A percentile compares a stretch with the other conserved stretches of the same genome.
Evolutionary conservation across 192 early-diverging fungal genomes (phyloP).

Genomic region (Entomortierella parvispora): DNA sequence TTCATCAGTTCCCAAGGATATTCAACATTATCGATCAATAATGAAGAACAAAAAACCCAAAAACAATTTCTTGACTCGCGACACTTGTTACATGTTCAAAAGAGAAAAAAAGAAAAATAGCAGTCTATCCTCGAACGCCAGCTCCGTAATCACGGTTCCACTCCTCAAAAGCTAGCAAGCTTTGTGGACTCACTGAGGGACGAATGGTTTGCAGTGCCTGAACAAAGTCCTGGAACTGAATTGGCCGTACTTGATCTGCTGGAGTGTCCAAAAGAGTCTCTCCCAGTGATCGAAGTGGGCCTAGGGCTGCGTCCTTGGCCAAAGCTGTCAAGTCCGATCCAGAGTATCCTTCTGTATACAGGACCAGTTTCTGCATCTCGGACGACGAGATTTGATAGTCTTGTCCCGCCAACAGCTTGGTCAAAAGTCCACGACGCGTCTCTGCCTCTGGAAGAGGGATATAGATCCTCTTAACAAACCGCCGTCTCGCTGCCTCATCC

Average conservation of each 20-base stretch:
- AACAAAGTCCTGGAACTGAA: constrained; percentile 76
- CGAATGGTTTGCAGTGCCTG: constrained; percentile 75
- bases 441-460: constrained; percentile 82
- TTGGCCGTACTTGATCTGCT: constrained; percentile 70
- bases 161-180: constrained; percentile 72
- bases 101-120: too few species aligned
- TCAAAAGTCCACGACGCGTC: constrained; percentile 69
- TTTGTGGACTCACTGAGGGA: constrained; percentile 80
- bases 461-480: constrained; percentile 74
- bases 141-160: constrained; percentile 81
- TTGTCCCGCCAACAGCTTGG: constrained; percentile 66
- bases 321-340: constrained; percentile 87
- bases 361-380: constrained; percentile 68
- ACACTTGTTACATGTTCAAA: too few species aligned
- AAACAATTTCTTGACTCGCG: too few species aligned
- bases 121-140: constrained; percentile 23
- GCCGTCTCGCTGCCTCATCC: constrained; percentile 90
- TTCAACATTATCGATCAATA: constrained; percentile 55
- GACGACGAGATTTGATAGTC: constrained; percentile 60
- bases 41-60: constrained; percentile 38
- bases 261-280: constrained; percentile 62
- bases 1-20: constrained; percentile 49
- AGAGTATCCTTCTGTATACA: constrained; percentile 77
- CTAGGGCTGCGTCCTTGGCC: constrained; percentile 73
- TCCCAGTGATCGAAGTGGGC: constrained; percentile 76